These are phyloP conservation scores for Aspergillus texensis DNA, from an alignment of 2,329 filamentous ascomycete genomes.

Conservation along the genomic window DNA sequence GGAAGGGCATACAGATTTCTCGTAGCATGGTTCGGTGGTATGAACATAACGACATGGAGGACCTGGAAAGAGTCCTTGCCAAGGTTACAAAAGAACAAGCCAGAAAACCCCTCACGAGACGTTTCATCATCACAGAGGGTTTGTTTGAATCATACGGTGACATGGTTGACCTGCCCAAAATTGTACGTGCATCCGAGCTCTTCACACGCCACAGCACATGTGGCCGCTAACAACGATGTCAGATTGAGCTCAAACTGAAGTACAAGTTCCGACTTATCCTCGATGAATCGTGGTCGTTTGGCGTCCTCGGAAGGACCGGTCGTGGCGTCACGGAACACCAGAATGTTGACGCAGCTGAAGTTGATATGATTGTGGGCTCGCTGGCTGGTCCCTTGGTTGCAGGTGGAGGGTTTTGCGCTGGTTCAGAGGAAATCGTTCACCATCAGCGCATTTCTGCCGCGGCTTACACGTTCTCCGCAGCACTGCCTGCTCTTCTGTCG, in stretches of 20 bases:
- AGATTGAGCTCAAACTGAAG: conserved; percentile 89
- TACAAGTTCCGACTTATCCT: conserved; percentile 98
- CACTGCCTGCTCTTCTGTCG: conserved; percentile 87
- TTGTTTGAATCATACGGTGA: conserved; percentile 91
- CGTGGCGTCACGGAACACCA: conserved; percentile 93
- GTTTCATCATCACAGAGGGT: conserved; percentile 95
- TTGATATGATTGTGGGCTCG: conserved; percentile 97
- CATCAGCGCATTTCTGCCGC: conserved; percentile 93
- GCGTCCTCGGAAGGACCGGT: conserved; percentile 86
- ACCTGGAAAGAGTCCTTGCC: conserved; percentile 81
- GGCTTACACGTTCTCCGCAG: conserved; percentile 94
- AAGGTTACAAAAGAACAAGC: conserved; percentile 86
- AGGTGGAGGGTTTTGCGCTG: conserved; percentile 94
- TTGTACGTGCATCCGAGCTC: conserved; percentile 58
- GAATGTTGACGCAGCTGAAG: conserved; percentile 87
- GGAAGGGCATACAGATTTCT: conserved; percentile 91
- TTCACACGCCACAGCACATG: background rate
- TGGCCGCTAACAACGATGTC: background rate
- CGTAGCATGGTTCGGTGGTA: conserved; percentile 92
- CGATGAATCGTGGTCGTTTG: conserved; percentile 97
- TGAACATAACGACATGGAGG: conserved; percentile 93
- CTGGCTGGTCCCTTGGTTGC: conserved; percentile 87
- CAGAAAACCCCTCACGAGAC: conserved; percentile 82
- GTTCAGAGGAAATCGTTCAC: conserved; percentile 86
- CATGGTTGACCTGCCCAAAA: conserved; percentile 77